Evolutionary conservation across 208 protist genomes (phyloP).

Genomic region (Acanthamoeba quina): DNA sequence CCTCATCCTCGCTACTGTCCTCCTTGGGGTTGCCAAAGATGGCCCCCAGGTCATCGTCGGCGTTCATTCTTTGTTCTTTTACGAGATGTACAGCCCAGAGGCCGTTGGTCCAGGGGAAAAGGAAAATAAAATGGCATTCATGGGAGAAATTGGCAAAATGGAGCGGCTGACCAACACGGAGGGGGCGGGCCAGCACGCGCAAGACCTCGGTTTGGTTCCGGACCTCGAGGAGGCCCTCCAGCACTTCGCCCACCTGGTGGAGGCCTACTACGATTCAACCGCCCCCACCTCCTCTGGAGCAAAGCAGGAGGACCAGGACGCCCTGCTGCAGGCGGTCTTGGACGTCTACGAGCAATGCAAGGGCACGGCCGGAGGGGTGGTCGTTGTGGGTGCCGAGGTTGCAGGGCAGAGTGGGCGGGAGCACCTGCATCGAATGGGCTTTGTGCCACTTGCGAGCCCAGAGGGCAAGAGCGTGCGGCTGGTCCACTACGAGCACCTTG

Average conservation of each 20-base stretch:
- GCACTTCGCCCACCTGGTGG: background rate
- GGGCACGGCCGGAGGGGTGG: background rate
- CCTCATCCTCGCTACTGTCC: background rate
- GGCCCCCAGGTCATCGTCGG: constrained; percentile 30
- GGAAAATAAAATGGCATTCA: background rate
- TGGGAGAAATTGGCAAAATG: background rate
- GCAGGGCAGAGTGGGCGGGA: background rate
- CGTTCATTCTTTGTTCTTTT: background rate
- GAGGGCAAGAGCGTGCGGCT: background rate
- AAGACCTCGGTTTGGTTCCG: background rate
- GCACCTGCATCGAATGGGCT: background rate
- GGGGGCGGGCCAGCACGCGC: background rate
- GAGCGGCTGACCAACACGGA: background rate
- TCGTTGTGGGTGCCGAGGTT: background rate
- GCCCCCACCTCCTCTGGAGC: background rate
- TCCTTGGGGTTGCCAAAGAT: constrained; percentile 23
- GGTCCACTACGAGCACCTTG: background rate
- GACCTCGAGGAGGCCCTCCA: background rate
- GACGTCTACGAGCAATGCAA: constrained; percentile 27
- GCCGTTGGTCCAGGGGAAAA: background rate
- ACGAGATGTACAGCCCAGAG: too few relatives aligned
- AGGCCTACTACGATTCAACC: background rate
- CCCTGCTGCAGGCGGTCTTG: background rate
- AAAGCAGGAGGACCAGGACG: background rate
- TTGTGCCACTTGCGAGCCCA: background rate